Base-by-base conservation (phyloP, 495 filamentous ascomycete genomes). In the Penicillium lagena region DNA sequence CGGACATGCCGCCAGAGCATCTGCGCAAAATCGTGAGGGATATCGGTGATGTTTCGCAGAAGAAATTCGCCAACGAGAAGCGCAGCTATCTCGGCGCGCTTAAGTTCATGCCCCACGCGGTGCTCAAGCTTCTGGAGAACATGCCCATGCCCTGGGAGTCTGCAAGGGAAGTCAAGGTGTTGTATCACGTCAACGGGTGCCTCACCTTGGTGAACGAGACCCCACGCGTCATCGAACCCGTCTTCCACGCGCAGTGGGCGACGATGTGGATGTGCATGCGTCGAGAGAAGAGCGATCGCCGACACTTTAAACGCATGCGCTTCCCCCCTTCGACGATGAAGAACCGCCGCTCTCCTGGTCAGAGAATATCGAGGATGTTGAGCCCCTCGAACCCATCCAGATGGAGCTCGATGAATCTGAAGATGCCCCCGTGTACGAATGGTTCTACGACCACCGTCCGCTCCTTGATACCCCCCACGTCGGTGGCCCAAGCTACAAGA, bases 121-220 rank as follows among this genome's bases (percentile, higher is more conserved):
- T 99, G 9, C 66, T 99, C 70, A 99, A 99, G 74, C 80, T 99
- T 13, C 58, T 99, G 45, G 94, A 99, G 75, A 99, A 99, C 60
- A 99, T 99, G 94, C 94, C 94, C 8, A 99, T 99, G 94, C 94
- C 94, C 7, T 99, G 94, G 94, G 94, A 99, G 72, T 88, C 88
- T 29, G 80, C 89, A 7, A 77, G 90, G 40, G 91, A 99, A 56
- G 94, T 99, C 40, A 96, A 96, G 66, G 94, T 99, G 10, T 72
- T 99, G 7, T 99, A 99, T 66, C 94, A 99, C 62, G 89, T 97
- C 49, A 99, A 97, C 54, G 94, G 94, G 9, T 97, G 94, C 58
- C 69, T 99, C 55, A 99, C 94, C 12, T 69, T 99, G 45, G 94
- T 99, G 43, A 99, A 99, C 59, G 94, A 99, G 71, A 90, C 82